phyloP scores from a whole-genome alignment of 257 asterid genomes.

The Nicotiana tomentosiformis region DNA sequence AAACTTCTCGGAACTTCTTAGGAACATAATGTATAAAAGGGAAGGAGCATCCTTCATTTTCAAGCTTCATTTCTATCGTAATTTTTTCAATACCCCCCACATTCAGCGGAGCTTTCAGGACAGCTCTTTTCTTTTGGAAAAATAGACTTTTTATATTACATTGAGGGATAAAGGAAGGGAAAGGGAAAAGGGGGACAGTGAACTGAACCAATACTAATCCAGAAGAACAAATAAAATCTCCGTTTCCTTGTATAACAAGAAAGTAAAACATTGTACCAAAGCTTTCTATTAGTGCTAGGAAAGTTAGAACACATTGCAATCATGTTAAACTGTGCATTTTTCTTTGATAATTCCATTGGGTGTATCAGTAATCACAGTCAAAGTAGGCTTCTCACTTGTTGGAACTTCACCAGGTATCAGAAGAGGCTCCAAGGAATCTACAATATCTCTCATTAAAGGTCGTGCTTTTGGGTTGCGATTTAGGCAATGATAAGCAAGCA shows the following conservation, averaged over 20 bases:
- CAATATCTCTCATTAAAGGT: slow-evolving; percentile 87
- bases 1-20: no score
- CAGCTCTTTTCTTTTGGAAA: no score
- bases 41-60: no score
- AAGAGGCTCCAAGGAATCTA: slow-evolving; percentile 84
- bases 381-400: slow-evolving; percentile 26
- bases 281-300: not conserved
- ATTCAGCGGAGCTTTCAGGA: no score
- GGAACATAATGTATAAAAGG: no score
- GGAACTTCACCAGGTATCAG: slow-evolving; percentile 34
- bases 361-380: slow-evolving; percentile 39
- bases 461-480: slow-evolving; percentile 85
- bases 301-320: not conserved
- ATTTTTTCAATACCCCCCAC: no score
- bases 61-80: no score
- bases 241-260: not conserved
- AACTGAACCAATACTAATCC: no score
- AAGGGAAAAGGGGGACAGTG: no score
- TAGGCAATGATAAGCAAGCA: slow-evolving; percentile 85
- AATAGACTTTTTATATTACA: no score
- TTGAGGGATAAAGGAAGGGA: no score
- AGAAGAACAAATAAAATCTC: not conserved
- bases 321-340: slow-evolving; percentile 3
- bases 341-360: slow-evolving; percentile 12
- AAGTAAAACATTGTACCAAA: not conserved